Evolutionary conservation across 441 rosid genomes (phyloP).

Genomic region (Kokia cookei): DNA sequence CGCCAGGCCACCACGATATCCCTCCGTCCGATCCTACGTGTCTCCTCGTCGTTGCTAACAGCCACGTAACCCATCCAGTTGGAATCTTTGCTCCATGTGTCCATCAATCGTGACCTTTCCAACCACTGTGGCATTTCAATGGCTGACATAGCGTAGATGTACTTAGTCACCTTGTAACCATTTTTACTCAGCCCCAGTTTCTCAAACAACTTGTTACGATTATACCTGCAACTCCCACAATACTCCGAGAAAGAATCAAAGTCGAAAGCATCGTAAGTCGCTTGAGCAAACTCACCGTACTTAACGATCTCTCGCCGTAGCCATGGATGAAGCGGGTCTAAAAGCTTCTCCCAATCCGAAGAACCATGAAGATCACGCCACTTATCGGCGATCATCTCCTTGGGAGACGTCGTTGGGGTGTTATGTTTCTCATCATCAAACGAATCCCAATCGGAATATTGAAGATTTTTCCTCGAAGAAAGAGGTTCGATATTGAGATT

Average conservation of each 20-base stretch:
- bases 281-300: slow-evolving; percentile 36
- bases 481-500: slow-evolving; percentile 14
- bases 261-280: slow-evolving; percentile 33
- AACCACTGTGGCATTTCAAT: slow-evolving; percentile 30
- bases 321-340: slow-evolving; percentile 31
- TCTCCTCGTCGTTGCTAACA: slow-evolving; percentile 22
- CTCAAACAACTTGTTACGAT: slow-evolving; percentile 15
- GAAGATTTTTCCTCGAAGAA: neutral
- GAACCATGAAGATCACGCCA: slow-evolving; percentile 34
- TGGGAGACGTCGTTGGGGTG: slow-evolving; percentile 23
- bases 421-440: neutral
- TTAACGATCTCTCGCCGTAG: slow-evolving; percentile 31
- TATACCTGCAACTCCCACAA: slow-evolving; percentile 30
- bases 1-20: slow-evolving; percentile 35
- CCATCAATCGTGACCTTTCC: slow-evolving; percentile 16
- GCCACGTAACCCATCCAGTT: slow-evolving; percentile 41
- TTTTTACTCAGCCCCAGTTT: slow-evolving; percentile 11
- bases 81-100: slow-evolving; percentile 32
- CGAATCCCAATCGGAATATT: neutral
- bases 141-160: slow-evolving; percentile 34
- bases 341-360: slow-evolving; percentile 24
- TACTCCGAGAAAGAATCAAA: slow-evolving; percentile 27
- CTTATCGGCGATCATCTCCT: slow-evolving; percentile 7
- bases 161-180: slow-evolving; percentile 24
- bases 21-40: slow-evolving; percentile 25